phyloP scores from a whole-genome alignment of 805 yeast genomes.

The Blastobotrys robertii region DNA sequence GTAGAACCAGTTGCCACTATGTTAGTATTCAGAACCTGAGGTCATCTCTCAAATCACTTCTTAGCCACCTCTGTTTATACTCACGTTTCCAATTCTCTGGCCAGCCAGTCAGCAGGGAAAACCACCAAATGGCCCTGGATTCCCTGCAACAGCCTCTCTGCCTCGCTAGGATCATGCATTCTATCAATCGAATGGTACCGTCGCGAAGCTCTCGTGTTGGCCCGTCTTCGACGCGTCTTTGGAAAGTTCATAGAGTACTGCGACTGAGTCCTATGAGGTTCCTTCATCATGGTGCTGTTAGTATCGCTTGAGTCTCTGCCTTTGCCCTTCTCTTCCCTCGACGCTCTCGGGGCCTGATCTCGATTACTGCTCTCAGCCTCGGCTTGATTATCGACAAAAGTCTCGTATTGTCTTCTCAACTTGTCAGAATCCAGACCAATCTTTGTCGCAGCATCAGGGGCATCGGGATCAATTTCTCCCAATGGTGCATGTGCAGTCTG shows the following conservation, averaged over 20 bases:
- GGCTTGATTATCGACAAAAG: not conserved
- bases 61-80: conserved; percentile 1
- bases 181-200: conserved; percentile 25
- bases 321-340: not conserved
- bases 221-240: conserved; percentile 7
- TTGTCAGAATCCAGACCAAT: not conserved
- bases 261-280: not conserved
- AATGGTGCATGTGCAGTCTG: conserved; percentile 8
- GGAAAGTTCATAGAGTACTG: not conserved
- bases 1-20: conserved; percentile 80
- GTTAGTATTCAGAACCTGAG: too few relatives aligned
- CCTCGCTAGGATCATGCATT: conserved; percentile 63
- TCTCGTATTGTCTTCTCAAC: not conserved
- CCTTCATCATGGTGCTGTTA: conserved; percentile 1
- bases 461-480: not conserved
- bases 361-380: not conserved
- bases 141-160: conserved; percentile 60
- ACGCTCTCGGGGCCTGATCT: not conserved
- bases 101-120: conserved; percentile 90
- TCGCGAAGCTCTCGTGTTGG: conserved; percentile 7
- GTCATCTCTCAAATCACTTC: conserved; percentile 26
- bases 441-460: not conserved
- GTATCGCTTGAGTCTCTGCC: not conserved
- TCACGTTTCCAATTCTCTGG: conserved; percentile 59
- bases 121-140: conserved; percentile 80